Evolutionary conservation across 148 eudicot species (phyloP), one percentile per base, ranked within the genome.

Genomic region (Oxyria digyna): DNA sequence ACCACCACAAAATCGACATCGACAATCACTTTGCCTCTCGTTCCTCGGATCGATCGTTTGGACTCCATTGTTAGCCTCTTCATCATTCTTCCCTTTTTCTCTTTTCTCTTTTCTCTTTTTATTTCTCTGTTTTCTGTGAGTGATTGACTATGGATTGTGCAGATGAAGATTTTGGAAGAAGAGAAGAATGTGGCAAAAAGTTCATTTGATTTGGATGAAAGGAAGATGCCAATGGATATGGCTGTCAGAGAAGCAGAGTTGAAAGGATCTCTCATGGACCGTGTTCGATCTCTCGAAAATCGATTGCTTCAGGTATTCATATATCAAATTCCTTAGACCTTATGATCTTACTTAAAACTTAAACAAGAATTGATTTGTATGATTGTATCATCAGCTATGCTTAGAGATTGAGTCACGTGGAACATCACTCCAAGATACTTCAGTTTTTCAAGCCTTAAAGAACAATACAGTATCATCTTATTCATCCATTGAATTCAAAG

Each of bases 261-360:
- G 31, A 76, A 69, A 72, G 84, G 85, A n/a, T 83, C 83, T 0
- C 18, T 83, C 52, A 62, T 78, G 78, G 90, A 83, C 48, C 76
- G 82, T n/a, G 72, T 86, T 32, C 69, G 66, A 29, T 72, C 77
- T 18, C 79, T 86, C 8, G 82, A 83, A 71, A 69, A 79, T 40
- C 80, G 76, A 42, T 69, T 79, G 41, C 12, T 78, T 70, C 78
- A 79, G 84, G 87, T 81, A 59, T 26, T 33, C 37, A 33, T 33
- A 13, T 4, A 27, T 33, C 18, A 63, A 1, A n/a, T n/a, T n/a
- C n/a, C 42, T 63, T 15, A 59, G 65, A 59, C 55, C 54, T 33
- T 31, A 20, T 21, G 9, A 17, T 46, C 21, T 4, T n/a, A n/a
- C 23, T 18, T 46, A 6, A 46, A 5, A 38, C 4, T 38, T 38